phyloP scores from a whole-genome alignment of 371 early-diverging fungal genomes.

The Rhizopus stolonifer region DNA sequence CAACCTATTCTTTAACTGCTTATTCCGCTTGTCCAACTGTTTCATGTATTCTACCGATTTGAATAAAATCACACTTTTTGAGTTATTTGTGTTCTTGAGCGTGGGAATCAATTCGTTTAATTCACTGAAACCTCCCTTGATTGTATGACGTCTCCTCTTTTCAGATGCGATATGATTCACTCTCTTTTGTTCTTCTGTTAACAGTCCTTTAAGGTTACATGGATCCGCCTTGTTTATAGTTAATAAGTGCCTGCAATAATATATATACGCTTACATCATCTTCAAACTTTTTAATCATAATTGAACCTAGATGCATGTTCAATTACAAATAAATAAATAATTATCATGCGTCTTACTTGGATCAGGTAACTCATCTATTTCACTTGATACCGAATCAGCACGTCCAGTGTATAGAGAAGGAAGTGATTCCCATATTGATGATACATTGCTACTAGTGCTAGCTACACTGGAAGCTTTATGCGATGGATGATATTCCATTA shows the following conservation, averaged over 20 bases:
- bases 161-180: conserved; percentile 89
- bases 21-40: conserved; percentile 41
- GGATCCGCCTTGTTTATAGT: not conserved
- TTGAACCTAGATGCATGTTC: not conserved
- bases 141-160: conserved; percentile 84
- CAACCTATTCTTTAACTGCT: conserved; percentile 13
- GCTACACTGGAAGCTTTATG: conserved; percentile 31
- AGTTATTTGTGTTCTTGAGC: conserved; percentile 50
- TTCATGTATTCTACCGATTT: conserved; percentile 48
- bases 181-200: conserved; percentile 73
- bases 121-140: conserved; percentile 76
- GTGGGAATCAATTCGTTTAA: conserved; percentile 79
- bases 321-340: no score
- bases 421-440: conserved; percentile 23
- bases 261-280: no score
- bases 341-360: conserved; percentile 5
- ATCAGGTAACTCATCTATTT: conserved; percentile 21
- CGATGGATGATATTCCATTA: conserved; percentile 27
- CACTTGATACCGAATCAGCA: conserved; percentile 22
- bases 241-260: no score
- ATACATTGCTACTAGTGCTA: conserved; percentile 14
- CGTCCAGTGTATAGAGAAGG: conserved; percentile 27
- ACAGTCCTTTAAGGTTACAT: conserved; percentile 4
- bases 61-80: conserved; percentile 50
- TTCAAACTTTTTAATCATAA: no score